A percentile compares a stretch with the other conserved stretches of the same genome.
Conservation (phyloP, 331 rosid species). For the Quercus tomentella region DNA sequence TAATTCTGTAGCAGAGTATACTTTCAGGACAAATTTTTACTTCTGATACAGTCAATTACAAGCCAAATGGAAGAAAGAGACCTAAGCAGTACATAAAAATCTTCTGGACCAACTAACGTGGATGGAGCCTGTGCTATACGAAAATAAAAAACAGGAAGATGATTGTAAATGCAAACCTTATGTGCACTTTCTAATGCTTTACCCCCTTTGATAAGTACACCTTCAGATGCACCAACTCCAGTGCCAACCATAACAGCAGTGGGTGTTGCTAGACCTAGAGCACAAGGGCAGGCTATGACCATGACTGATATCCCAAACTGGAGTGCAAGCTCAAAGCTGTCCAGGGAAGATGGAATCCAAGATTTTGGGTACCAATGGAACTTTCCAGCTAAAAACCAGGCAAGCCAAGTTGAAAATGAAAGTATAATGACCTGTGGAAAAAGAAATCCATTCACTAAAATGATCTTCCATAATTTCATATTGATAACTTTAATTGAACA, state of each 20-base stretch:
- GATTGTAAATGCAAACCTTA: conserved; percentile 42
- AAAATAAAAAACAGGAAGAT: background rate
- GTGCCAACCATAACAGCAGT: conserved; percentile 97
- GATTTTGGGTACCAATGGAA: conserved; percentile 61
- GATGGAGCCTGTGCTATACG: background rate
- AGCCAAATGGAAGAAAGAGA: background rate
- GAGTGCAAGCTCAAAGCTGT: conserved; percentile 75
- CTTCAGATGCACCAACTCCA: conserved; percentile 87
- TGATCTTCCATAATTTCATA: background rate
- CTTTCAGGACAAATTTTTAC: background rate
- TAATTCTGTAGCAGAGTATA: background rate
- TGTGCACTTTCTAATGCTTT: conserved; percentile 87
- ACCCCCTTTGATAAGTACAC: conserved; percentile 88
- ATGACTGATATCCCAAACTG: conserved; percentile 83
- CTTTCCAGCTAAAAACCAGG: conserved; percentile 68
- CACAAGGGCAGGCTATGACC: conserved; percentile 96
- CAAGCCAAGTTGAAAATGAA: conserved; percentile 70
- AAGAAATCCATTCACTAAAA: background rate
- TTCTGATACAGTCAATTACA: background rate
- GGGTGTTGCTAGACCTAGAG: conserved; percentile 85
- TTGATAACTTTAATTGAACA: background rate
- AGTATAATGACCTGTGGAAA: conserved; percentile 53
- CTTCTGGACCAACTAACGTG: background rate
- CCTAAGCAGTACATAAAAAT: background rate
- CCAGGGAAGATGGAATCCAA: conserved; percentile 77